Evolutionary conservation across 805 yeast genomes (phyloP), one percentile per base, ranked within the genome.

Genomic region (Monosporozyma aerobia): DNA sequence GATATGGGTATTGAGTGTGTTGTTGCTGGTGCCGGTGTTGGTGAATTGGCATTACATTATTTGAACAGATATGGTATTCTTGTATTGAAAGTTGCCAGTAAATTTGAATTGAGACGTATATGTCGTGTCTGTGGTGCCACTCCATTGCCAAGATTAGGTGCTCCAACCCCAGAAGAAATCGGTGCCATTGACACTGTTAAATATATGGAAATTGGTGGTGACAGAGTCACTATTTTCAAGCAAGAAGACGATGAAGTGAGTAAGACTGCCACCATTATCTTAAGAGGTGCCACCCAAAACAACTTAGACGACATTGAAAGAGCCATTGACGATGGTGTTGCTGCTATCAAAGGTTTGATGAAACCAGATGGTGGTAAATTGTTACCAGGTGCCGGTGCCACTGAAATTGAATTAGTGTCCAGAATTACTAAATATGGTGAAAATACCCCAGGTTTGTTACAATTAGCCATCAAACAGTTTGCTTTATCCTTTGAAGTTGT

Each of bases 61-160:
- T 75, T 94, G 69, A 87, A 92, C 75, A 84, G 94, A 71, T 82
- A 87, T 67, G 85, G 82, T 33, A 84, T 94, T 47, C 74, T 94
- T 56, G 92, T 90, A 14, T 77, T 94, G 71, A 85, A 85, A 65
- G 95, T 94, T 45, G 92, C 95, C 56, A 85, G 95, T 58, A 94
- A 94, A 68, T 94, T 94, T 64, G 99, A 94, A 63, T 73, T 94
- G 56, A 85, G 97, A 76, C 83, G 99, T 69, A 76, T 94, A 56
- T 86, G 95, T 64, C 85, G 96, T 69, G 98, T 94, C 16, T 90
- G 97, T 71, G 98, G 98, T 48, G 97, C 97, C 45, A 86, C 97
- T 29, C 97, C 98, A 53, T 77, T 92, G 66, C 92, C 97, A 50
- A 79, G 96, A 69, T 77, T 90, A 54, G 96, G 96, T 58, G 95